A percentile compares a stretch with the other conserved stretches of the same genome.
Conservation (phyloP, 2,329 filamentous ascomycete species). For the Gaeumannomyces sp. region DNA sequence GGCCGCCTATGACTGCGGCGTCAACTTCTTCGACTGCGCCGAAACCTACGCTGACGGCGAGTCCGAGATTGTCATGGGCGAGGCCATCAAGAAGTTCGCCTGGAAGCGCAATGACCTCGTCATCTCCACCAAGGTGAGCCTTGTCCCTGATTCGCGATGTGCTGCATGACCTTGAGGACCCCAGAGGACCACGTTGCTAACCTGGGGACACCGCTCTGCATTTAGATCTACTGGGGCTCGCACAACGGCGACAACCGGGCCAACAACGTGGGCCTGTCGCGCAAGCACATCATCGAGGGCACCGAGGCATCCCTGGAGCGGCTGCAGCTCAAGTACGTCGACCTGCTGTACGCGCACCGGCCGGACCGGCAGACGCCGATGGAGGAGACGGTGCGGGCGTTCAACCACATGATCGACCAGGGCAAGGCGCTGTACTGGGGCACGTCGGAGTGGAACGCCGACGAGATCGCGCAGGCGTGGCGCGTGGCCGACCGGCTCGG, state of each 20-base stretch:
- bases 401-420: conserved; percentile 63
- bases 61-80: conserved; percentile 58
- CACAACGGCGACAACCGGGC: conserved; percentile 55
- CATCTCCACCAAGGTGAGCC: conserved; percentile 46
- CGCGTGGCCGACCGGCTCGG: conserved; percentile 52
- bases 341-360: conserved; percentile 64
- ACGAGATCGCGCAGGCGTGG: conserved; percentile 59
- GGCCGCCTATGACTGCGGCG: conserved; percentile 51
- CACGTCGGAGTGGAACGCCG: conserved; percentile 64
- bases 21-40: conserved; percentile 60
- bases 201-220: no score
- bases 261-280: conserved; percentile 53
- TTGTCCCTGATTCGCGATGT: background rate
- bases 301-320: conserved; percentile 51
- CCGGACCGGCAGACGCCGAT: conserved; percentile 63
- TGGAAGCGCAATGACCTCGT: conserved; percentile 59
- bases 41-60: conserved; percentile 55
- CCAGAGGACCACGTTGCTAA: background rate
- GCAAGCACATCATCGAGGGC: conserved; percentile 57
- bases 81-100: conserved; percentile 52
- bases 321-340: conserved; percentile 55
- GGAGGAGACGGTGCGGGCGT: conserved; percentile 64
- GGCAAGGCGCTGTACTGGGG: conserved; percentile 69
- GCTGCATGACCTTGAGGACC: background rate
- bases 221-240: conserved; percentile 58